Percentiles rank a stretch among this genome's conserved stretches.
Conservation (phyloP, 139 green algal genomes). For the Protoeuglena noctilucae region DNA sequence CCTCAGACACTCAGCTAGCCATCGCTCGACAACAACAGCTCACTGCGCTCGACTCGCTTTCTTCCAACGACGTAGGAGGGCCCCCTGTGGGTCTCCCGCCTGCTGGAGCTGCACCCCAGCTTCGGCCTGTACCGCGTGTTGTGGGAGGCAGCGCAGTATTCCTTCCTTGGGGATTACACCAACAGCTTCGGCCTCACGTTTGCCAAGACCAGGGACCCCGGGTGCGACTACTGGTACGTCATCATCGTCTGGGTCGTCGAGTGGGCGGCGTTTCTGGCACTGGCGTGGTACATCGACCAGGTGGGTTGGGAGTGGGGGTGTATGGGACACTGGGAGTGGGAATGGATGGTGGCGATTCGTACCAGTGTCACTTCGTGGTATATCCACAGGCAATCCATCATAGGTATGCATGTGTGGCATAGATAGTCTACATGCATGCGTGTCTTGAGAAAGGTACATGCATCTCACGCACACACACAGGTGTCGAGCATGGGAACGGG, state of each 20-base stretch:
- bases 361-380: not conserved
- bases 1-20: too few species aligned
- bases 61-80: too few species aligned
- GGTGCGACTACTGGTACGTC: constrained; percentile 25
- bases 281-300: constrained; percentile 29
- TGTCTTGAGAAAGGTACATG: not conserved
- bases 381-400: not conserved
- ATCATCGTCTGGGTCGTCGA: constrained; percentile 22
- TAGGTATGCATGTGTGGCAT: constrained; percentile 1
- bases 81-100: constrained; percentile 11
- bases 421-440: not conserved
- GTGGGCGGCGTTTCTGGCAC: constrained; percentile 16
- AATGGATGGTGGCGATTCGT: not conserved
- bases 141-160: constrained; percentile 44
- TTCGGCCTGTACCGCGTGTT: constrained; percentile 46
- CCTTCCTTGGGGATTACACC: constrained; percentile 41
- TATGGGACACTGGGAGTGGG: constrained; percentile 2
- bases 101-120: constrained; percentile 29
- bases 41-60: too few species aligned
- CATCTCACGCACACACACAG: constrained; percentile 9
- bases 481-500: constrained; percentile 20
- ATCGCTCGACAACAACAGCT: too few species aligned
- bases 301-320: constrained; percentile 8
- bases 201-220: constrained; percentile 24
- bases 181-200: constrained; percentile 30